Percentiles rank a stretch among this genome's conserved stretches.
phyloP scores from a whole-genome alignment of 495 filamentous ascomycete genomes.

The Neurospora africana region DNA sequence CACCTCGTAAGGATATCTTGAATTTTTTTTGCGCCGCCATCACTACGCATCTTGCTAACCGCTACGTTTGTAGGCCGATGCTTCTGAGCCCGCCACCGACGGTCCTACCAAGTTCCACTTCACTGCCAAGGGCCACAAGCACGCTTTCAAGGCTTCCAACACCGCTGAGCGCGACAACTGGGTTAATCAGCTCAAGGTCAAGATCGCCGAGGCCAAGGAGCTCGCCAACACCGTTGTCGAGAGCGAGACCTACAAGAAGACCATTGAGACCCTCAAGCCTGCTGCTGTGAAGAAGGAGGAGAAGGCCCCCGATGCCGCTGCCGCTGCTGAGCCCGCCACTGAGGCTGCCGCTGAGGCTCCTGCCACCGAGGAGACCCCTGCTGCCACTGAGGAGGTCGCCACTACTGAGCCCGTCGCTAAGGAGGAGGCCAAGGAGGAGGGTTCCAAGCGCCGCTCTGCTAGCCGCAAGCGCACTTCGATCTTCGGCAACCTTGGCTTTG shows the following conservation, averaged over 20 bases:
- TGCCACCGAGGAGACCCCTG: slow-evolving; percentile 22
- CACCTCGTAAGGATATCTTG: slow-evolving; percentile 55
- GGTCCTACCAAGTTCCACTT: slow-evolving; percentile 72
- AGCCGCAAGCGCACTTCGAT: slow-evolving; percentile 80
- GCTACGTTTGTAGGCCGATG: slow-evolving; percentile 52
- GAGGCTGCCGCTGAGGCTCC: slow-evolving; percentile 19
- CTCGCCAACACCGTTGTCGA: slow-evolving; percentile 54
- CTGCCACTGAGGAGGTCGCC: slow-evolving; percentile 30
- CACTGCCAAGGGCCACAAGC: slow-evolving; percentile 76
- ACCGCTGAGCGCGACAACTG: slow-evolving; percentile 80
- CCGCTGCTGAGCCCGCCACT: slow-evolving; percentile 21
- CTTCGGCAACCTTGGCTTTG: slow-evolving; percentile 52
- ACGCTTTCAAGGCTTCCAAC: slow-evolving; percentile 70
- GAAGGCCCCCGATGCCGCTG: slow-evolving; percentile 18
- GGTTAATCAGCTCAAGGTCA: slow-evolving; percentile 66
- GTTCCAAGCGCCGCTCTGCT: slow-evolving; percentile 57
- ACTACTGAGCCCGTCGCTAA: slow-evolving; percentile 29
- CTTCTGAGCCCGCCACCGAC: slow-evolving; percentile 65
- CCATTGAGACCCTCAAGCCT: slow-evolving; percentile 62
- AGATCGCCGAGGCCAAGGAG: slow-evolving; percentile 68
- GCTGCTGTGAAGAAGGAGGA: slow-evolving; percentile 36
- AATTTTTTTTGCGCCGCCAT: neutral
- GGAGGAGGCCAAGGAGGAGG: slow-evolving; percentile 39
- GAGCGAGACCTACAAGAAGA: slow-evolving; percentile 70
- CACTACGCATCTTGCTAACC: slow-evolving; percentile 11